Percentiles rank a stretch among this genome's conserved stretches.
Conservation (phyloP, 345 rosid genomes). For the Noccaea bulbosa region DNA sequence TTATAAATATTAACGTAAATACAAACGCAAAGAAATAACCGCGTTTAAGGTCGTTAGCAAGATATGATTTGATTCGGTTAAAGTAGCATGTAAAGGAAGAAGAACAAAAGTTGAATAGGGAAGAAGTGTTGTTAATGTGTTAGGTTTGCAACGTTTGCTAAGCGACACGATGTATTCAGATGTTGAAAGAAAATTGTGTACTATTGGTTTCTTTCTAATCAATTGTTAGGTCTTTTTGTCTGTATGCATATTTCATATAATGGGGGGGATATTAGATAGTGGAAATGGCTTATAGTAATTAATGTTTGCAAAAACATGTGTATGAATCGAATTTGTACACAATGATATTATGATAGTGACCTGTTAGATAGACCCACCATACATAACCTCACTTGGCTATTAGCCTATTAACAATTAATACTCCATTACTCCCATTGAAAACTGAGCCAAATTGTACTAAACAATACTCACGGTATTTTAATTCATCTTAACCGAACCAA, state of each 20-base stretch:
- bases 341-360: neutral
- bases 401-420: too few relatives aligned
- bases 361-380: neutral
- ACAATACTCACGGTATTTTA: neutral
- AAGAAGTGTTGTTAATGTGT: constrained; percentile 33
- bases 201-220: neutral
- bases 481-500: neutral
- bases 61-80: constrained; percentile 1
- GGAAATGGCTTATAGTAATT: neutral
- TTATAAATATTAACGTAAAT: neutral
- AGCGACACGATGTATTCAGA: constrained; percentile 27
- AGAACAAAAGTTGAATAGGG: constrained; percentile 21
- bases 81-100: constrained; percentile 21
- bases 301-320: constrained; percentile 8
- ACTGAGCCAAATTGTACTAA: constrained; percentile 11
- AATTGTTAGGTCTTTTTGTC: neutral
- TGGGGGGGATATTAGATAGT: neutral
- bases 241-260: neutral
- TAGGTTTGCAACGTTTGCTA: neutral
- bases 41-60: constrained; percentile 1
- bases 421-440: neutral
- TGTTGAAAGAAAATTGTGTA: neutral
- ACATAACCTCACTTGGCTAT: constrained; percentile 1
- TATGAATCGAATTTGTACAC: neutral
- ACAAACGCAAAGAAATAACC: neutral